phyloP scores from a whole-genome alignment of 208 protist species.

The Crithidia mellificae region DNA sequence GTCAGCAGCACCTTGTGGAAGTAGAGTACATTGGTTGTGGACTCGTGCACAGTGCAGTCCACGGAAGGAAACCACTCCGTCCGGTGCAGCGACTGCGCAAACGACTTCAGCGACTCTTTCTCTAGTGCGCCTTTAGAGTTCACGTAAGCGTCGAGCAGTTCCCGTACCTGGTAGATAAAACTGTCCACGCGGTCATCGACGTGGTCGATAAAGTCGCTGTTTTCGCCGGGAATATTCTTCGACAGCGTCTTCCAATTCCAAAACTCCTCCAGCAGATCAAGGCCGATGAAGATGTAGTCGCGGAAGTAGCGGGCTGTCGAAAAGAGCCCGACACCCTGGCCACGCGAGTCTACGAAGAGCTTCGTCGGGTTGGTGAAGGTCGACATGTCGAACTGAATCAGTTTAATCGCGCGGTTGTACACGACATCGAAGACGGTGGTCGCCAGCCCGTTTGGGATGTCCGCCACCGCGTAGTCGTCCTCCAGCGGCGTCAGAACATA shows the following conservation, averaged over 20 bases:
- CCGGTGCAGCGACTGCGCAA: conserved; percentile 38
- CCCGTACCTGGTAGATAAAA: conserved; percentile 60
- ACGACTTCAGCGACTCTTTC: conserved; percentile 44
- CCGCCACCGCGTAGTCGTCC: conserved; percentile 74
- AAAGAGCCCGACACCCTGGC: conserved; percentile 67
- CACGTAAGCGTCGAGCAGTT: conserved; percentile 68
- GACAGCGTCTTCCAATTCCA: conserved; percentile 78
- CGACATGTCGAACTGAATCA: conserved; percentile 54
- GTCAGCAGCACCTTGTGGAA: conserved; percentile 78
- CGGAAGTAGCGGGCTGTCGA: conserved; percentile 56
- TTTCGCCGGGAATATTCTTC: conserved; percentile 57
- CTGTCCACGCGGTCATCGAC: conserved; percentile 62
- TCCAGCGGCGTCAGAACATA: conserved; percentile 72
- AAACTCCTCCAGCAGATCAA: conserved; percentile 78
- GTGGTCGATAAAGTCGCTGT: conserved; percentile 66
- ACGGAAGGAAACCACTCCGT: conserved; percentile 78
- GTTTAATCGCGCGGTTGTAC: conserved; percentile 39
- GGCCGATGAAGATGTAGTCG: conserved; percentile 78
- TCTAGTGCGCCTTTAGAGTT: conserved; percentile 60
- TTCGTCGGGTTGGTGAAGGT: conserved; percentile 53
- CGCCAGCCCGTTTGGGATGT: conserved; percentile 66
- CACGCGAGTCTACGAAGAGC: conserved; percentile 70
- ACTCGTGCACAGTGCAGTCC: conserved; percentile 83
- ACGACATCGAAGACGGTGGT: conserved; percentile 63
- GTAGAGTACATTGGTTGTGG: conserved; percentile 74